phyloP scores from a whole-genome alignment of 148 eudicot genomes.

The Rhododendron mucronatum region DNA sequence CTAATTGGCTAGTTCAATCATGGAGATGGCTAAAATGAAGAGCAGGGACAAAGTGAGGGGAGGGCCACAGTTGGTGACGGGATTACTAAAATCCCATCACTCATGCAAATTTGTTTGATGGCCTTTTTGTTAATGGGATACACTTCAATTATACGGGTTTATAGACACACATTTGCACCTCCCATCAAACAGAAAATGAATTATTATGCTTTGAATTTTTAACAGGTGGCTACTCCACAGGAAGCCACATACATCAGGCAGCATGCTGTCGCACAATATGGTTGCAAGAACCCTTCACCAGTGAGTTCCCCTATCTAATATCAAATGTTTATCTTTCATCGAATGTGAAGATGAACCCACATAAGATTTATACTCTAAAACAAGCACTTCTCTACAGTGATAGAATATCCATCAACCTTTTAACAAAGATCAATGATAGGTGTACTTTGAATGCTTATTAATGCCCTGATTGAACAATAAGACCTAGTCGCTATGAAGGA shows the following conservation, averaged over 20 bases:
- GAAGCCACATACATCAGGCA: not conserved
- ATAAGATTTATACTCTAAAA: not conserved
- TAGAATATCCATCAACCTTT: not conserved
- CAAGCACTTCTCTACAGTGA: not conserved
- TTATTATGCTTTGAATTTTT: too few relatives aligned
- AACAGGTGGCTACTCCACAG: not conserved
- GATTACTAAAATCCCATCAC: not conserved
- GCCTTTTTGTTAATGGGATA: not conserved
- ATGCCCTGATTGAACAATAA: not conserved
- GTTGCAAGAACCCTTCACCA: not conserved
- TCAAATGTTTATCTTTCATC: not conserved
- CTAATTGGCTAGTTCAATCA: not conserved
- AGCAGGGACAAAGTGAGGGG: not conserved
- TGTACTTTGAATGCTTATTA: not conserved
- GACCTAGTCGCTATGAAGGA: not conserved
- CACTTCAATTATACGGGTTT: not conserved
- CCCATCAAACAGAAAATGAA: not conserved
- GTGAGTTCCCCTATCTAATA: not conserved
- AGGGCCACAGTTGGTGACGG: not conserved
- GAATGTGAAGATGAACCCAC: not conserved
- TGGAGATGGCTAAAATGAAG: not conserved
- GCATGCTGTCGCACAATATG: too few relatives aligned
- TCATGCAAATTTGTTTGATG: not conserved
- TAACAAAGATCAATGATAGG: not conserved
- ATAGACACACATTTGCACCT: not conserved